Conservation (phyloP, 2,329 filamentous ascomycete species). For the Fusarium albosuccineum region DNA sequence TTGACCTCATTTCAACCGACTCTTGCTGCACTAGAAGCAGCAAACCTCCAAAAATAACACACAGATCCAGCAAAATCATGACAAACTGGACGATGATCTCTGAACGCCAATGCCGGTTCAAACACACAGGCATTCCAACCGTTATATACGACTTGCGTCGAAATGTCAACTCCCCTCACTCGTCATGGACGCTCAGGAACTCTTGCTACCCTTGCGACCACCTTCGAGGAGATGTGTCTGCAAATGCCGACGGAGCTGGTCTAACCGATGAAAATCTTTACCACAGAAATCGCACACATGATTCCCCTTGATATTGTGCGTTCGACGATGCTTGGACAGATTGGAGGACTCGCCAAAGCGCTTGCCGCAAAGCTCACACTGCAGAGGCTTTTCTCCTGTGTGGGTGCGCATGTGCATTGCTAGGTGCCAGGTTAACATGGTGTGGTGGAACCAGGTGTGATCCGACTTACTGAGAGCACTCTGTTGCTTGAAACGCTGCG, state of each 20-base stretch:
- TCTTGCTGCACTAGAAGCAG: slow-evolving; percentile 19
- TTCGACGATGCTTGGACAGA: slow-evolving; percentile 74
- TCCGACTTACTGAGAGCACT: slow-evolving; percentile 71
- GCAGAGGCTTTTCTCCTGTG: slow-evolving; percentile 73
- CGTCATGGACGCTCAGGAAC: slow-evolving; percentile 16
- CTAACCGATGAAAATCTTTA: slow-evolving; percentile 70
- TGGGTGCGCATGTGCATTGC: slow-evolving; percentile 77
- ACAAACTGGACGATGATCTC: slow-evolving; percentile 15
- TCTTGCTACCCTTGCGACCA: slow-evolving; percentile 35
- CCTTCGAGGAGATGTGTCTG: slow-evolving; percentile 49
- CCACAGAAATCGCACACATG: slow-evolving; percentile 67
- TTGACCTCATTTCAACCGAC: slow-evolving; percentile 18
- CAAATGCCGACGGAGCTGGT: slow-evolving; percentile 71
- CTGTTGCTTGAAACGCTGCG: slow-evolving; percentile 74
- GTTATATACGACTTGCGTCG: not conserved
- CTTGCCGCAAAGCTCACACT: slow-evolving; percentile 70
- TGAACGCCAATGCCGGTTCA: slow-evolving; percentile 27
- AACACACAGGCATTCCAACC: slow-evolving; percentile 12
- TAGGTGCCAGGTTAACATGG: slow-evolving; percentile 47
- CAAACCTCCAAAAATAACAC: slow-evolving; percentile 26
- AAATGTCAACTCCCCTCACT: not conserved
- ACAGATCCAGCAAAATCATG: slow-evolving; percentile 11
- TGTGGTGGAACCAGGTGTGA: not conserved
- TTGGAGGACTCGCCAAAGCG: slow-evolving; percentile 75
- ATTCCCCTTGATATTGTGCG: slow-evolving; percentile 66